Conservation (phyloP, 805 yeast genomes). For the Zygosaccharomyces lentus region DNA sequence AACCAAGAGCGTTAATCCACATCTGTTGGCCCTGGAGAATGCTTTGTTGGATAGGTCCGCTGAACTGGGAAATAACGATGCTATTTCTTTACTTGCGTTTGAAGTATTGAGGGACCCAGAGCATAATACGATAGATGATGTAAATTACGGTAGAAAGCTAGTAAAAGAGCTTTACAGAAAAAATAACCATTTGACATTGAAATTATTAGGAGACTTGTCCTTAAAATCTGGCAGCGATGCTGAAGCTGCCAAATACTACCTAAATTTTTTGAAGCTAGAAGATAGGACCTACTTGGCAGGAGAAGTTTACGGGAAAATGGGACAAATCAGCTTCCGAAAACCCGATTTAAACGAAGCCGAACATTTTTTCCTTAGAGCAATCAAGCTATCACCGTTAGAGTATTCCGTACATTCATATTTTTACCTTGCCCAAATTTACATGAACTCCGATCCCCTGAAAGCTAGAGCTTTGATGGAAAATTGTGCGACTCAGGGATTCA, state of each 20-base stretch:
- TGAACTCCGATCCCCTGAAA: constrained; percentile 57
- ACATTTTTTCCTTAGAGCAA: constrained; percentile 54
- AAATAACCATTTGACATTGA: constrained; percentile 70
- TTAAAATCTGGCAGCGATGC: constrained; percentile 43
- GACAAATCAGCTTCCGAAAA: constrained; percentile 54
- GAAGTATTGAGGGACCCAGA: constrained; percentile 47
- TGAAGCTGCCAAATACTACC: constrained; percentile 59
- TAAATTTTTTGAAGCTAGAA: constrained; percentile 53
- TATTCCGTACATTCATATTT: constrained; percentile 72
- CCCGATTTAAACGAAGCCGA: constrained; percentile 52
- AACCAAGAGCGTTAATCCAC: constrained; percentile 54
- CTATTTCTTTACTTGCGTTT: constrained; percentile 68
- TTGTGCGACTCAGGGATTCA: constrained; percentile 73
- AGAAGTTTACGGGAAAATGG: constrained; percentile 68
- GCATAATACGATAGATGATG: constrained; percentile 45
- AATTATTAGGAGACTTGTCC: constrained; percentile 75
- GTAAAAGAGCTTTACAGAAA: constrained; percentile 52
- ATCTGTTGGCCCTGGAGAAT: constrained; percentile 60
- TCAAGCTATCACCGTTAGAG: constrained; percentile 57
- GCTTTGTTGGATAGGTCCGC: constrained; percentile 79
- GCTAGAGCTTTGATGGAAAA: constrained; percentile 70
- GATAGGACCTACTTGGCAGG: constrained; percentile 55
- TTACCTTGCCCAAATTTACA: constrained; percentile 66
- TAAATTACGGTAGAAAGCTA: constrained; percentile 55
- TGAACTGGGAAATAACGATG: constrained; percentile 76